Evolutionary conservation across 306 rosid genomes (phyloP).

Genomic region (Lathyrus sativus): DNA sequence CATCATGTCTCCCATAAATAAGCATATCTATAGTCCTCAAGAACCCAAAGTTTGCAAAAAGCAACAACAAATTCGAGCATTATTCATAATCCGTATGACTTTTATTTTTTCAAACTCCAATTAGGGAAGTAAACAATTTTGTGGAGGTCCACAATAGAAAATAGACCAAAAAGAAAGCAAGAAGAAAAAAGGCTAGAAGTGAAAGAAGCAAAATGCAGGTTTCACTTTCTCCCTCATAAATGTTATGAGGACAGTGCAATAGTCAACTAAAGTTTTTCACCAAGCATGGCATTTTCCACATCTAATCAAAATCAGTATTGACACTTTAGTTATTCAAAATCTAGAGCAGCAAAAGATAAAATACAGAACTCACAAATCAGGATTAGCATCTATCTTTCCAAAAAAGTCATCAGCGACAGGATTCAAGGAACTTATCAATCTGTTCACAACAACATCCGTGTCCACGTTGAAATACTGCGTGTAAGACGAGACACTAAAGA

Average conservation of each 20-base stretch:
- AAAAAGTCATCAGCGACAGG: conserved; percentile 82
- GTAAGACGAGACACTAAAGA: conserved; percentile 80
- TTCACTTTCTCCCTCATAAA: background rate
- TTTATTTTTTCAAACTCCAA: conserved; percentile 26
- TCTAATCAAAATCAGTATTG: conserved; percentile 13
- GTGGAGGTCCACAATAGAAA: conserved; percentile 5
- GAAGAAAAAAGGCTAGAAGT: background rate
- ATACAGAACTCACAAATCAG: conserved; percentile 76
- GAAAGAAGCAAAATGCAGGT: background rate
- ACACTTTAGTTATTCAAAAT: background rate
- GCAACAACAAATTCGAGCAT: background rate
- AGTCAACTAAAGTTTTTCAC: background rate
- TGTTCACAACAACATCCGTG: conserved; percentile 73
- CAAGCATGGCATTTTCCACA: background rate
- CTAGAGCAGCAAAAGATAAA: conserved; percentile 27
- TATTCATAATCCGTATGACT: conserved; percentile 1
- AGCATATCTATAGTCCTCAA: background rate
- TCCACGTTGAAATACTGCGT: conserved; percentile 91
- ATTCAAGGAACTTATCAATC: conserved; percentile 78
- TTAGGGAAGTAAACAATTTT: background rate
- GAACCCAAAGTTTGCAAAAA: too few relatives aligned
- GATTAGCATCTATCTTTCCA: conserved; percentile 90
- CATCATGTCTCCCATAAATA: conserved; percentile 18
- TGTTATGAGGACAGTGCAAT: conserved; percentile 5
- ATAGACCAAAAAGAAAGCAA: conserved; percentile 16